These are phyloP conservation scores for Malus fusca DNA, from an alignment of 306 rosid genomes.

Conservation along the genomic window DNA sequence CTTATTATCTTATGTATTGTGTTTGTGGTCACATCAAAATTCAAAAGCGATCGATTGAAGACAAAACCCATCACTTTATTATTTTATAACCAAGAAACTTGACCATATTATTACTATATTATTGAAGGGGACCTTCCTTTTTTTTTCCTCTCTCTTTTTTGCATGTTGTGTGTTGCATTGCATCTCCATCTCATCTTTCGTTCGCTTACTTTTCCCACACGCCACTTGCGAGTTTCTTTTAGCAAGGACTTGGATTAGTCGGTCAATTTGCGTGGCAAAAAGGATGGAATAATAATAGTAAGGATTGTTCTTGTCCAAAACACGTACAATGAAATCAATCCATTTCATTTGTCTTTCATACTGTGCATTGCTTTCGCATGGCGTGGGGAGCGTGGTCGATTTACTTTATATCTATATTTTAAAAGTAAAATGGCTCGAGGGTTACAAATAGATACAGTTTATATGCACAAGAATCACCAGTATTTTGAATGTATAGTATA, in stretches of 20 bases:
- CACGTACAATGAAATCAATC: not conserved
- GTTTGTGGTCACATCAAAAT: not conserved
- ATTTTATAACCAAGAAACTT: not conserved
- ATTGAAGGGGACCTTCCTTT: slow-evolving; percentile 40
- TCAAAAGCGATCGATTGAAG: not conserved
- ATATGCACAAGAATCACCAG: not conserved
- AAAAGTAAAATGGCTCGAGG: not conserved
- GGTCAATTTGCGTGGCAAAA: not conserved
- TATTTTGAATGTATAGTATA: not conserved
- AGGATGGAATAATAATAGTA: not conserved
- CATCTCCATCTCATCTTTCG: slow-evolving; percentile 18
- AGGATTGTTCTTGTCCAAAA: not conserved
- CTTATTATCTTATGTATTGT: not conserved
- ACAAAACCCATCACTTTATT: not conserved
- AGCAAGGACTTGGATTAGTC: not conserved
- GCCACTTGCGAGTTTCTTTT: not conserved
- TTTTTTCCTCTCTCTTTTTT: slow-evolving; percentile 1
- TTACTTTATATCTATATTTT: not conserved
- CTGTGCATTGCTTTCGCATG: not conserved
- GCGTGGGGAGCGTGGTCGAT: not conserved
- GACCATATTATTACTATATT: not conserved
- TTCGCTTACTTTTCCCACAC: not conserved
- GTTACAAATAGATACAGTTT: not conserved
- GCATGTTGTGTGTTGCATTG: slow-evolving; percentile 8
- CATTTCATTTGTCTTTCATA: not conserved